A percentile compares a stretch with the other conserved stretches of the same genome.
Evolutionary conservation across 768 basidiomycete genomes (phyloP).

Genomic region (Psilocybe cubensis): DNA sequence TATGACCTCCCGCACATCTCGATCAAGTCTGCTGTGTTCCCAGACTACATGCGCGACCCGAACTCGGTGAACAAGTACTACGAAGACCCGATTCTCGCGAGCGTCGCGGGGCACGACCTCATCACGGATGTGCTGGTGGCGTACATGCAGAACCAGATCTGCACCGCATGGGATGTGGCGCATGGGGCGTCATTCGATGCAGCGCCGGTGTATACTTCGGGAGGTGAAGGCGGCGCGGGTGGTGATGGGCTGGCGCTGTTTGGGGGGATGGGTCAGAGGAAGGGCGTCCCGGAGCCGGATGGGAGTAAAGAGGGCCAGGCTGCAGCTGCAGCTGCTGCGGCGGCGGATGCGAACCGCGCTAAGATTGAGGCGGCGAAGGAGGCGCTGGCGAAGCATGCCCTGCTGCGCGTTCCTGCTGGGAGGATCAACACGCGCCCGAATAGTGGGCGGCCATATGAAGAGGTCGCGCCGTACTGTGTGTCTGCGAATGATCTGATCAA

Average conservation of each 20-base stretch:
- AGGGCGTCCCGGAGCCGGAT: constrained; percentile 65
- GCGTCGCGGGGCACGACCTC: constrained; percentile 76
- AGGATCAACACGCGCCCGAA: constrained; percentile 73
- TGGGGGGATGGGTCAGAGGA: constrained; percentile 83
- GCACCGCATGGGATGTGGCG: constrained; percentile 79
- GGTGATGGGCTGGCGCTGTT: constrained; percentile 67
- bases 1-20: constrained; percentile 96
- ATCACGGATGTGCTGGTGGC: constrained; percentile 90
- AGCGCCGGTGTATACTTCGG: constrained; percentile 44
- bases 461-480: constrained; percentile 90
- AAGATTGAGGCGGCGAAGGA: constrained; percentile 33
- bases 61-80: constrained; percentile 70
- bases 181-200: constrained; percentile 69
- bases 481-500: constrained; percentile 98
- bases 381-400: constrained; percentile 17
- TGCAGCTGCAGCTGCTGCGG: constrained; percentile 26
- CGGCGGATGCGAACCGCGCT: constrained; percentile 26
- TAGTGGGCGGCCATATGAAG: constrained; percentile 64
- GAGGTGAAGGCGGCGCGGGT: constrained; percentile 24
- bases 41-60: constrained; percentile 79
- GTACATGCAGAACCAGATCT: constrained; percentile 91
- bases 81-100: constrained; percentile 84
- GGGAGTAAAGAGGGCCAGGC: constrained; percentile 23
- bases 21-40: constrained; percentile 81
- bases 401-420: constrained; percentile 66